Percentiles rank a stretch among this genome's conserved stretches.
Conservation (phyloP, 768 basidiomycete species). For the Naematelia encephala region DNA sequence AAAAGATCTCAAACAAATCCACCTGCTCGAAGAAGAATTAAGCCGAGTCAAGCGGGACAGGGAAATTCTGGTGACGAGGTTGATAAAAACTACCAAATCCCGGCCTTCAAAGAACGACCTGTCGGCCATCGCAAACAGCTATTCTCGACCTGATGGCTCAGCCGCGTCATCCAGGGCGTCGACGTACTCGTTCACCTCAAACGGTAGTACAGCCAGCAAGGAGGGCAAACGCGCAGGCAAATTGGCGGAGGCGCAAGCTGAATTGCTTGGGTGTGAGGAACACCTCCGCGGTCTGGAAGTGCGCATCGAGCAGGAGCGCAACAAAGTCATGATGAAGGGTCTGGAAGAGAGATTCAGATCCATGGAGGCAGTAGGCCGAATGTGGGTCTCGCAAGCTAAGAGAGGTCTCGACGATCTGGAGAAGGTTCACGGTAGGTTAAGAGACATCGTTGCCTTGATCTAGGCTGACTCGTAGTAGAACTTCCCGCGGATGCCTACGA, state of each 20-base stretch:
- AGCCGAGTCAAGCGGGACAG: conserved; percentile 47
- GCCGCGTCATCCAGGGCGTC: conserved; percentile 26
- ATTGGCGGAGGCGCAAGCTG: conserved; percentile 49
- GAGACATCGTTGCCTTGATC: neutral
- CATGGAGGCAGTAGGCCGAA: conserved; percentile 49
- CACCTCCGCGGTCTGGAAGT: conserved; percentile 47
- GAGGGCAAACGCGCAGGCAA: conserved; percentile 46
- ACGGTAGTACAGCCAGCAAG: conserved; percentile 37
- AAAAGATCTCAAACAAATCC: conserved; percentile 50
- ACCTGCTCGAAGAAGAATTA: conserved; percentile 49
- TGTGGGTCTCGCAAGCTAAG: conserved; percentile 49
- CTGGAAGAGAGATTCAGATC: conserved; percentile 48
- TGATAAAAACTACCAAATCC: conserved; percentile 50
- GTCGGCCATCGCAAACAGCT: conserved; percentile 28
- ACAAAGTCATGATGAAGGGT: conserved; percentile 49
- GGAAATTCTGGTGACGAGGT: conserved; percentile 47
- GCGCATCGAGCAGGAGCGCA: conserved; percentile 46
- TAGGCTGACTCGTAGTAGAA: conserved; percentile 14
- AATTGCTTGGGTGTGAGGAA: conserved; percentile 50
- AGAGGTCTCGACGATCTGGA: conserved; percentile 44
- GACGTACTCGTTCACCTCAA: conserved; percentile 29
- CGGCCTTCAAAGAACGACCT: conserved; percentile 47
- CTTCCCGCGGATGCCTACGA: conserved; percentile 45
- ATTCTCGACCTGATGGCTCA: conserved; percentile 17
- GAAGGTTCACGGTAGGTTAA: conserved; percentile 30